Evolutionary conservation across 208 protist genomes (phyloP).

Genomic region (Crithidia acanthocephali): DNA sequence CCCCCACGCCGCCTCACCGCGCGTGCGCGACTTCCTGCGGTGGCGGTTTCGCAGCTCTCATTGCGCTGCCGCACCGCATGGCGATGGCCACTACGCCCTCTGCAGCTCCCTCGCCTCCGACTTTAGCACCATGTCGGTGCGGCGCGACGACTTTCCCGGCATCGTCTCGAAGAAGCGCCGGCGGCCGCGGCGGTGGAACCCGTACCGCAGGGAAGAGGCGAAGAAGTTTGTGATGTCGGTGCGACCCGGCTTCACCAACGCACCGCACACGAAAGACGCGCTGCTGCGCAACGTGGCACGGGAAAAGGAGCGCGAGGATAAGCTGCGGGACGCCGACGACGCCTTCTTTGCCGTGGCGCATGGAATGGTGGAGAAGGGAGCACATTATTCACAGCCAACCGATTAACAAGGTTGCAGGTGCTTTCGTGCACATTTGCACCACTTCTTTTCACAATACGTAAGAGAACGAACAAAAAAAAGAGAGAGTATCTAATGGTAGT

Average conservation of each 20-base stretch:
- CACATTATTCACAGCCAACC: conserved; percentile 47
- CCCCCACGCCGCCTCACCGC: conserved; percentile 15
- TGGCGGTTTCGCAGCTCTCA: conserved; percentile 30
- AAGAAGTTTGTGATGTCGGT: conserved; percentile 41
- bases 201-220: conserved; percentile 34
- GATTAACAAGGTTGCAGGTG: conserved; percentile 30
- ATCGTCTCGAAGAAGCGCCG: conserved; percentile 20
- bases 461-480: too few relatives aligned
- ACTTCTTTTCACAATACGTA: too few relatives aligned
- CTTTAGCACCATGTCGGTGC: conserved; percentile 16
- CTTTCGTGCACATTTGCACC: too few relatives aligned
- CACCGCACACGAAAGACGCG: conserved; percentile 41
- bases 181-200: conserved; percentile 55
- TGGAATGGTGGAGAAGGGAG: conserved; percentile 66
- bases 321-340: conserved; percentile 47
- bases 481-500: too few relatives aligned
- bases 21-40: conserved; percentile 24
- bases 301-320: conserved; percentile 34
- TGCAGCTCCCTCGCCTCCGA: conserved; percentile 33
- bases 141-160: conserved; percentile 44
- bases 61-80: conserved; percentile 7
- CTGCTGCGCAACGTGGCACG: conserved; percentile 29
- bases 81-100: conserved; percentile 24
- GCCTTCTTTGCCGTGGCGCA: conserved; percentile 64
- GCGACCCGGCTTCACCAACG: conserved; percentile 58